A percentile compares a stretch with the other conserved stretches of the same genome.
phyloP scores from a whole-genome alignment of 139 green algal genomes.

The Auxenochlorella pyrenoidosa region DNA sequence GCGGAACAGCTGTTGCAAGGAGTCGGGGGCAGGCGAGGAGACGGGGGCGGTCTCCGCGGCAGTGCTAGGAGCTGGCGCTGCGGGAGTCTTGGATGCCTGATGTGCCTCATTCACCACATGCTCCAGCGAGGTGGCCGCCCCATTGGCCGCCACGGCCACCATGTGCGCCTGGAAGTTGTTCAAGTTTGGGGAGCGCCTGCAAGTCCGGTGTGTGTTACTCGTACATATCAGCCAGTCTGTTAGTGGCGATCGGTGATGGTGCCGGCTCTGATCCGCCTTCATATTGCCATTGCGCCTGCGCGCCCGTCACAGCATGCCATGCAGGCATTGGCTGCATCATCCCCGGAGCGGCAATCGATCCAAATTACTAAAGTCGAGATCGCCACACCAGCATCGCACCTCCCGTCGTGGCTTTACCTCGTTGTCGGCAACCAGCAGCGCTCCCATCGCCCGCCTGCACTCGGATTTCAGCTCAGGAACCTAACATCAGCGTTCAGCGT shows the following conservation, averaged over 20 bases:
- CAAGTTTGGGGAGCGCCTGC: not conserved
- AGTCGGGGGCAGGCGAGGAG: not conserved
- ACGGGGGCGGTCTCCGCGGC: not conserved
- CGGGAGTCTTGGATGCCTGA: not conserved
- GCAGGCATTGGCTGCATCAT: not conserved
- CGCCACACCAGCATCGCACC: not conserved
- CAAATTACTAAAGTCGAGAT: too few species aligned
- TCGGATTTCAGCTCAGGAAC: not conserved
- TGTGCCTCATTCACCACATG: not conserved
- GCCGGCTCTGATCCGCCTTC: too few species aligned
- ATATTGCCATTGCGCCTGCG: not conserved
- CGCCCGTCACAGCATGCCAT: not conserved
- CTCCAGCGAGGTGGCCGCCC: not conserved
- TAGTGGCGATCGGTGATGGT: too few species aligned
- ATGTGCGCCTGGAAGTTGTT: not conserved
- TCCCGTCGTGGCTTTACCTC: not conserved
- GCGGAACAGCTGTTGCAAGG: constrained; percentile 13
- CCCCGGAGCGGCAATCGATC: not conserved
- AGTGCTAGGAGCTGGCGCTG: too few species aligned
- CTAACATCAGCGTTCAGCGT: too few species aligned
- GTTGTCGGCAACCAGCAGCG: not conserved
- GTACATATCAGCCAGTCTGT: too few species aligned
- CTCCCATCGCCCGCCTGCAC: not conserved
- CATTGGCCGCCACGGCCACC: not conserved
- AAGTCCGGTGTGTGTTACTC: too few species aligned